Base-by-base conservation (phyloP, 805 yeast genomes). In the Clavispora carvajalis region DNA sequence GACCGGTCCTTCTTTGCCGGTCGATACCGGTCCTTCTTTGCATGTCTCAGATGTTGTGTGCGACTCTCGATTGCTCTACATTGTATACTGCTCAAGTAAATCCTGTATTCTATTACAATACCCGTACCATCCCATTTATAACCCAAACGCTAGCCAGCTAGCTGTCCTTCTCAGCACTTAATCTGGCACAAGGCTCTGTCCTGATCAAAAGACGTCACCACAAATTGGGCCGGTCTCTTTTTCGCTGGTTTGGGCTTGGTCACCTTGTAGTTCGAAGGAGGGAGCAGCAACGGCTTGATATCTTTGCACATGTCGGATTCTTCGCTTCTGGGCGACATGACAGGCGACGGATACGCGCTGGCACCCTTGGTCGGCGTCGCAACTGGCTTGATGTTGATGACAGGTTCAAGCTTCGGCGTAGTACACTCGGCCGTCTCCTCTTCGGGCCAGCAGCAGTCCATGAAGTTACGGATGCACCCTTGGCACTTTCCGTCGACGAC, bases 391-490 rank as follows among this genome's bases (percentile, higher is more conserved):
- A 46, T 25, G 11, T 10, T n/a, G 15, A 26, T 16, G 7, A 10
- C 12, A 3, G 18, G 23, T 16, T 33, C 26, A 13, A 33, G 23
- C 25, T 40, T 37, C 9, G 21, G 19, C 28, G 33, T 26, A 22
- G 34, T 23, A 9, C 31, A 28, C 9, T 37, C 25, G 7, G 34
- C 21, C 24, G 15, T 24, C 7, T 18, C 22, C 26, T 30, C 41
- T 9, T 33, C 63, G 3, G 71, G 65, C 74, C 74, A 69, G 44
- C 66, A 58, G 43, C 74, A 69, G 41, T 65, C 71, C 39, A 69
- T 55, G 37, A 67, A 69, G 58, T 69, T 69, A 44, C 74, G 55
- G 5, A 66, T 58, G 44, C 74, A 69, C 5, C 63, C 73, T 48
- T 67, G 71, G 48, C 74, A 69, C 47, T 69, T 69, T 5, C 74